Base-by-base conservation (phyloP, 495 filamentous ascomycete genomes). In the Penicillium diatomitis region DNA sequence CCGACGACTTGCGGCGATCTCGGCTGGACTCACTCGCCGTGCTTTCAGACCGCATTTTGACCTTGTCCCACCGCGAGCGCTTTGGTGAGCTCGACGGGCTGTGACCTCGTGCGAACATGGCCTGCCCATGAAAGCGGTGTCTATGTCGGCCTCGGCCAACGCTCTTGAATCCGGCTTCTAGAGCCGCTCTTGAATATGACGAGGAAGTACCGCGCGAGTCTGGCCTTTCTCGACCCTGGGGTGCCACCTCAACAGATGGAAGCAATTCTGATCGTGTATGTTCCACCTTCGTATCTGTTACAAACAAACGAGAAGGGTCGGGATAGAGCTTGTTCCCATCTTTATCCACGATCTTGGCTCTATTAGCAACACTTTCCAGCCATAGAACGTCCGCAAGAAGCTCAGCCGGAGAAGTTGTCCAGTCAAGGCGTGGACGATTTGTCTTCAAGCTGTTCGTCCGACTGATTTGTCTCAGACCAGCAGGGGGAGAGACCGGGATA, bases 341-440 rank as follows among this genome's bases (percentile, higher is more conserved):
- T 27, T 76, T 78, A 63, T 90, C 83, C 51, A 91, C 84, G 28
- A 94, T 79, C 8, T 85, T 71, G 41, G 69, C 75, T 58, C 88
- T 89, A 59, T 95, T 86, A 44, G 79, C 68, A 27, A 73, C 79
- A 49, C 88, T 82, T 62, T 94, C 85, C 38, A 89, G 69, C 90
- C 90, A 96, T 50, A 85, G 83, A 8, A 82, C 73, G 66, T 96
- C 90, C 2, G 88, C 87, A 20, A 96, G 67, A 56, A 94, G 76
- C 53, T 95, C 90, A 40, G 83, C 81, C 0, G 89, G 85, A 37
- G 80, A 77, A 7, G 86, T 79, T 3, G 72, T 73, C 90, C 90
- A 95, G 50, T 91, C 88, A n/a, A 84, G 77, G 33, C 83, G 76
- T 6, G 81, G 79, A 38, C 87, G 72, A 55, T 76, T 80, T 2